Conservation (phyloP, 177 flowering plant species). For the Vitis hybrid region DNA sequence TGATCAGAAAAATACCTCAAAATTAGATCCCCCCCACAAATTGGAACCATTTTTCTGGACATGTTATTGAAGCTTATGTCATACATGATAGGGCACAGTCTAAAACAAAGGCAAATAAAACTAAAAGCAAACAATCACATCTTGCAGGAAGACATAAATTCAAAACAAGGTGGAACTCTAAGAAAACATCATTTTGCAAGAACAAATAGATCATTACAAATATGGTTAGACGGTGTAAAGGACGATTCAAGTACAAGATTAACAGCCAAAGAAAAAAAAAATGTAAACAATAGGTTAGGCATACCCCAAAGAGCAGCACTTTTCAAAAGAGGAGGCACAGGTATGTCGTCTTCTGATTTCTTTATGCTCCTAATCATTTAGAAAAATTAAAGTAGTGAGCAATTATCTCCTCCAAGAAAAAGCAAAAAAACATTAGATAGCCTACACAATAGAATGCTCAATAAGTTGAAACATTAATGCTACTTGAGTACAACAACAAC, state of each 20-base stretch:
- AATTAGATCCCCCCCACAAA: background rate
- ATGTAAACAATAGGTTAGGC: slow-evolving; percentile 6
- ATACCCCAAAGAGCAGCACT: slow-evolving; percentile 99
- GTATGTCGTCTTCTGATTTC: slow-evolving; percentile 83
- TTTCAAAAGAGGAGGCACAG: slow-evolving; percentile 87
- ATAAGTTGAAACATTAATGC: background rate
- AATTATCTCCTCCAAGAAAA: background rate
- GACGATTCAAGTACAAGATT: background rate
- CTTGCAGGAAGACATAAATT: background rate
- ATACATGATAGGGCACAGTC: background rate
- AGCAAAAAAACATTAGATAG: background rate
- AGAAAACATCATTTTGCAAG: background rate
- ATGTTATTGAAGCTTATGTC: background rate
- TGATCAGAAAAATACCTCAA: no score
- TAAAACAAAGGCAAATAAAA: background rate
- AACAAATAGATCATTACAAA: background rate
- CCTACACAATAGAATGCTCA: background rate
- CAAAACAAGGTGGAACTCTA: background rate
- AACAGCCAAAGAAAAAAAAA: background rate
- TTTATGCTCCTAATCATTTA: slow-evolving; percentile 63
- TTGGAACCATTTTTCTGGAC: background rate
- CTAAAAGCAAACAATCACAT: background rate
- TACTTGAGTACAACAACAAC: no score
- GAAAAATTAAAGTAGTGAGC: slow-evolving; percentile 1
- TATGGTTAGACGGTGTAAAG: background rate